Percentiles rank a stretch among this genome's conserved stretches.
Conservation (phyloP, 192 early-diverging fungal species). For the Dimargaris cristalligena region DNA sequence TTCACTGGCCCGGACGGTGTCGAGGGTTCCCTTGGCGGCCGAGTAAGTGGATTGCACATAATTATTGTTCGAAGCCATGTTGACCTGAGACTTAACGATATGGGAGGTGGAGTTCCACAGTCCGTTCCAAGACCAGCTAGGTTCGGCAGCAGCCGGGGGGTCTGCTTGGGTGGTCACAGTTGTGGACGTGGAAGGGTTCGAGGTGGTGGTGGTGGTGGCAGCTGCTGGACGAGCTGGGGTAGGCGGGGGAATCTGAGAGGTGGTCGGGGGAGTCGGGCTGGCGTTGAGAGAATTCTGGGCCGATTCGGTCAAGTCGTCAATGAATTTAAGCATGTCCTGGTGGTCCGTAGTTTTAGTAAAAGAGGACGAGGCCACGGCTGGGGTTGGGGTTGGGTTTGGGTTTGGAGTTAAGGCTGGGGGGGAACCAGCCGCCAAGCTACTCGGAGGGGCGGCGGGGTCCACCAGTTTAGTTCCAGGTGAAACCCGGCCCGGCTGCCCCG, state of each 20-base stretch:
- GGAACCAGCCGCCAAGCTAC: background rate
- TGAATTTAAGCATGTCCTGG: background rate
- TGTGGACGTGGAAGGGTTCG: background rate
- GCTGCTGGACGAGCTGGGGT: conserved; percentile 8
- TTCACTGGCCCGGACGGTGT: conserved; percentile 14
- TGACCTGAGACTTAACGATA: conserved; percentile 24
- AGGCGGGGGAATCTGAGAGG: conserved; percentile 11
- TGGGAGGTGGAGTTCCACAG: conserved; percentile 27
- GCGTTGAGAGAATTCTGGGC: background rate
- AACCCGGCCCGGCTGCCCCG: background rate
- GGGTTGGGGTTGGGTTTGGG: too few species aligned
- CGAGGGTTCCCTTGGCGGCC: conserved; percentile 8
- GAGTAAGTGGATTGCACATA: background rate
- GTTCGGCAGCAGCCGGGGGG: conserved; percentile 8
- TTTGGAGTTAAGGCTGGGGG: background rate
- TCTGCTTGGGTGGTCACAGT: background rate
- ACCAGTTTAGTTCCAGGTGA: background rate
- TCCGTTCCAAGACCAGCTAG: conserved; percentile 29
- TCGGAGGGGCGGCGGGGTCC: background rate
- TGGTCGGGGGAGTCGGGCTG: conserved; percentile 27
- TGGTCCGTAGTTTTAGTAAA: background rate
- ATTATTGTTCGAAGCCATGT: background rate
- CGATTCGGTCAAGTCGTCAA: background rate
- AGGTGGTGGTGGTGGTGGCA: background rate
- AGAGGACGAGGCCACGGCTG: background rate